phyloP scores from a whole-genome alignment of 2,329 filamentous ascomycete genomes.

The Alternaria rosae region DNA sequence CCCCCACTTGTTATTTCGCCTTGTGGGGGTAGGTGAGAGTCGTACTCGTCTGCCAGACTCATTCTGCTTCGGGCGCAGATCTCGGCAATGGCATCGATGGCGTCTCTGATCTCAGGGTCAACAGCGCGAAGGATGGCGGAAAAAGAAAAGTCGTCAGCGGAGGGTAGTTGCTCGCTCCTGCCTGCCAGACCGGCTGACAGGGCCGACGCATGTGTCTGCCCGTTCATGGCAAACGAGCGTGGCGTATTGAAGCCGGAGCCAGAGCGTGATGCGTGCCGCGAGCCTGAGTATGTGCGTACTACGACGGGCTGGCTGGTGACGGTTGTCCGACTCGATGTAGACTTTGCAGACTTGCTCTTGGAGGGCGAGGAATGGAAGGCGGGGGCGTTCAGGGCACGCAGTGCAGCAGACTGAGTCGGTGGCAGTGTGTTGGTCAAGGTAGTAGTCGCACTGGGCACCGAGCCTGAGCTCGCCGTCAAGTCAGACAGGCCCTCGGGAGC shows the following conservation, averaged over 20 bases:
- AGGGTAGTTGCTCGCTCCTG: constrained; percentile 49
- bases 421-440: constrained; percentile 48
- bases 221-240: constrained; percentile 43
- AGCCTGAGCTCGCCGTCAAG: constrained; percentile 42
- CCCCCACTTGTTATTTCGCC: constrained; percentile 60
- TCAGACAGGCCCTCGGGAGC: constrained; percentile 40
- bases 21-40: constrained; percentile 67
- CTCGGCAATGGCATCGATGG: constrained; percentile 68
- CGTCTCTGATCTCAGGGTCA: constrained; percentile 64
- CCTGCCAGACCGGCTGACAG: constrained; percentile 42
- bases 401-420: constrained; percentile 47
- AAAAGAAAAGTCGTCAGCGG: constrained; percentile 63
- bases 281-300: constrained; percentile 52
- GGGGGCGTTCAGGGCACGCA: constrained; percentile 50
- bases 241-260: constrained; percentile 44
- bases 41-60: constrained; percentile 69
- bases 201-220: constrained; percentile 33
- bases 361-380: constrained; percentile 45
- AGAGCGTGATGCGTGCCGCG: constrained; percentile 43
- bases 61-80: constrained; percentile 68
- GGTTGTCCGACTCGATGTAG: constrained; percentile 48
- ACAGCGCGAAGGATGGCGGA: constrained; percentile 64
- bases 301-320: constrained; percentile 55
- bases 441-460: constrained; percentile 46
- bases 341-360: constrained; percentile 47